Conservation (phyloP, 1,284 basidiomycete species). For the Exobasidium rhododendri region DNA sequence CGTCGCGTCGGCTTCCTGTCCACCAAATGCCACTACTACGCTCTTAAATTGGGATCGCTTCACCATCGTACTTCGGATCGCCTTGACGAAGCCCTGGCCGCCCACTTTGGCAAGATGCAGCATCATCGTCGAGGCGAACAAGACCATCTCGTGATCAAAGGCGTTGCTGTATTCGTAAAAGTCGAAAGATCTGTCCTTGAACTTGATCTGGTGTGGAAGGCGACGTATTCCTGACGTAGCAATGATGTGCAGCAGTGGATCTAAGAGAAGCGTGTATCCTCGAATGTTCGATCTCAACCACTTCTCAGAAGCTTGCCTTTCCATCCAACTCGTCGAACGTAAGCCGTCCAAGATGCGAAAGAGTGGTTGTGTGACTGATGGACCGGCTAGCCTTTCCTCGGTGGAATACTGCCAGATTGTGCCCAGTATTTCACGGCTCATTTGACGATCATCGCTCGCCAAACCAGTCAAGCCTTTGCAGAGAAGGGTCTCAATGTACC, state of each 20-base stretch:
- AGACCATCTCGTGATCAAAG: constrained; percentile 72
- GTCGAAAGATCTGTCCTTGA: constrained; percentile 40
- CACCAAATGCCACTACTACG: not conserved
- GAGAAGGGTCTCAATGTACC: constrained; percentile 28
- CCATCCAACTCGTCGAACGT: constrained; percentile 24
- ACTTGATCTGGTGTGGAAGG: constrained; percentile 8
- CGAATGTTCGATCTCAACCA: constrained; percentile 44
- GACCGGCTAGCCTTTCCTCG: constrained; percentile 53
- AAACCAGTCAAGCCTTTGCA: constrained; percentile 20
- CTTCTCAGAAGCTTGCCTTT: constrained; percentile 28
- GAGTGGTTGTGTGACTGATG: constrained; percentile 63
- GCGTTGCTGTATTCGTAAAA: constrained; percentile 68
- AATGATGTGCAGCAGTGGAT: constrained; percentile 28
- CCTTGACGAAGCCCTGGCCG: constrained; percentile 71
- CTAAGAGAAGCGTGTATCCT: constrained; percentile 35
- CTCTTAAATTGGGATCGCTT: not conserved
- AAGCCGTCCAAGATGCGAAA: constrained; percentile 80
- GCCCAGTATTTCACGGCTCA: constrained; percentile 81
- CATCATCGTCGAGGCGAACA: constrained; percentile 69
- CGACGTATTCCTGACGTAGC: not conserved
- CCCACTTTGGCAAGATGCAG: constrained; percentile 77
- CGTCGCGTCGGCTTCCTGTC: not conserved
- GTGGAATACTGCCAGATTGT: constrained; percentile 86
- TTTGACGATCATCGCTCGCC: constrained; percentile 26
- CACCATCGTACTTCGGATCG: constrained; percentile 16